These are phyloP conservation scores for Globisporangium abappressorium DNA, from an alignment of 352 stramenopile genomes.

Conservation along the genomic window DNA sequence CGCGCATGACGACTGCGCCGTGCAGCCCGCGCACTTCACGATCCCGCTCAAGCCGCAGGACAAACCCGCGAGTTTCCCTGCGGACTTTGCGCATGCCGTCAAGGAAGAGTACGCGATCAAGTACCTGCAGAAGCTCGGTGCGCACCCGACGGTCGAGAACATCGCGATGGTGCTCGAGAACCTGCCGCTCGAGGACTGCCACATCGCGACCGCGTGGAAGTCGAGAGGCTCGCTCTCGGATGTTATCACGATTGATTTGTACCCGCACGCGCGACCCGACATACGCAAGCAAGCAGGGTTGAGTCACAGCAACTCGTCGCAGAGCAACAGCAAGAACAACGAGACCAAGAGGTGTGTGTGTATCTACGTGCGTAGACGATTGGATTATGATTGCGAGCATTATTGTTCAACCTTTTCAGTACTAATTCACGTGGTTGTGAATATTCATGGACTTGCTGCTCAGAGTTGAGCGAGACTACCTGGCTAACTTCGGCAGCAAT, in stretches of 20 bases:
- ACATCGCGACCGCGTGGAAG: constrained; percentile 55
- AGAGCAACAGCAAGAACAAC: not conserved
- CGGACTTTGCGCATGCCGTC: constrained; percentile 40
- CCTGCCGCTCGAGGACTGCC: constrained; percentile 61
- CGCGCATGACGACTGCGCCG: constrained; percentile 26
- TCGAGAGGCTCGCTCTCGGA: constrained; percentile 52
- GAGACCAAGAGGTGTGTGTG: not conserved
- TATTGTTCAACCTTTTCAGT: no score
- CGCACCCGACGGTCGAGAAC: constrained; percentile 45
- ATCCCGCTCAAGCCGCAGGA: constrained; percentile 58
- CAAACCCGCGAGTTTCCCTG: constrained; percentile 36
- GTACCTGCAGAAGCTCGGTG: constrained; percentile 64
- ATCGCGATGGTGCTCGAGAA: constrained; percentile 60
- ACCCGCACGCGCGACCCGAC: constrained; percentile 18
- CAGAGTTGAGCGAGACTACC: not conserved
- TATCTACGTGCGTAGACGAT: no score
- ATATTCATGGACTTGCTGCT: not conserved
- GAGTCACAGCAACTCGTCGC: not conserved
- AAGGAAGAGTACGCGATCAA: constrained; percentile 71
- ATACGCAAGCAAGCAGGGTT: not conserved
- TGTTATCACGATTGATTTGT: constrained; percentile 53
- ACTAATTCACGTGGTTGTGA: not conserved
- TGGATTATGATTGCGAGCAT: no score
- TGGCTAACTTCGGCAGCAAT: no score
- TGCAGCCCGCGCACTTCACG: constrained; percentile 47